phyloP scores from a whole-genome alignment of 1,284 basidiomycete genomes.

The Chalciporus sp. region DNA sequence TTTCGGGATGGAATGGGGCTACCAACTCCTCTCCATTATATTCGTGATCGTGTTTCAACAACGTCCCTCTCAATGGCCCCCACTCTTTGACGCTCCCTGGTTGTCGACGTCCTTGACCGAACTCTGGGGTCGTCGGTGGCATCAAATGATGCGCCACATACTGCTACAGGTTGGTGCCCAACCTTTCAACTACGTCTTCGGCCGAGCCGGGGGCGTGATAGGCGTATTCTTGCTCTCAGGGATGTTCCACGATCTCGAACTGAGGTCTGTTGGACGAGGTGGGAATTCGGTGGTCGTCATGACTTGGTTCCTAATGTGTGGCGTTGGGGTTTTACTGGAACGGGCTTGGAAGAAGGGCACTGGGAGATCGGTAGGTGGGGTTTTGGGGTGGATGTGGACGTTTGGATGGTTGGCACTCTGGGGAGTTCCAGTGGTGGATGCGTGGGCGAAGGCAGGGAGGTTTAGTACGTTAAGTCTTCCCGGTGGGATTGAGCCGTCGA shows the following conservation, averaged over 20 bases:
- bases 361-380: constrained; percentile 46
- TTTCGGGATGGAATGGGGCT: constrained; percentile 45
- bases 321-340: constrained; percentile 54
- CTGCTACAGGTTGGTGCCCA: constrained; percentile 36
- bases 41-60: constrained; percentile 41
- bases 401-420: constrained; percentile 49
- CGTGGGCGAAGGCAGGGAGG: constrained; percentile 49
- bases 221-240: constrained; percentile 61
- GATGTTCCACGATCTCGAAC: constrained; percentile 54
- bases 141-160: constrained; percentile 41
- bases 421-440: constrained; percentile 51
- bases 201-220: constrained; percentile 48
- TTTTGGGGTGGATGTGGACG: constrained; percentile 53
- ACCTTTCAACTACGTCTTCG: constrained; percentile 40
- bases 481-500: constrained; percentile 18
- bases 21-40: constrained; percentile 45
- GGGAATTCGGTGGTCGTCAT: constrained; percentile 43
- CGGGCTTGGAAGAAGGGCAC: constrained; percentile 42
- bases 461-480: constrained; percentile 17
- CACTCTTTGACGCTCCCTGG: constrained; percentile 43
- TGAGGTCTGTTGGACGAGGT: constrained; percentile 59
- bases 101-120: constrained; percentile 40
- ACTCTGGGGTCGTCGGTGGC: constrained; percentile 50
- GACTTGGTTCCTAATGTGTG: constrained; percentile 58
- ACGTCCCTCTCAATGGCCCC: constrained; percentile 42